phyloP scores from a whole-genome alignment of 257 asterid genomes.

The Solanum peruvianum region DNA sequence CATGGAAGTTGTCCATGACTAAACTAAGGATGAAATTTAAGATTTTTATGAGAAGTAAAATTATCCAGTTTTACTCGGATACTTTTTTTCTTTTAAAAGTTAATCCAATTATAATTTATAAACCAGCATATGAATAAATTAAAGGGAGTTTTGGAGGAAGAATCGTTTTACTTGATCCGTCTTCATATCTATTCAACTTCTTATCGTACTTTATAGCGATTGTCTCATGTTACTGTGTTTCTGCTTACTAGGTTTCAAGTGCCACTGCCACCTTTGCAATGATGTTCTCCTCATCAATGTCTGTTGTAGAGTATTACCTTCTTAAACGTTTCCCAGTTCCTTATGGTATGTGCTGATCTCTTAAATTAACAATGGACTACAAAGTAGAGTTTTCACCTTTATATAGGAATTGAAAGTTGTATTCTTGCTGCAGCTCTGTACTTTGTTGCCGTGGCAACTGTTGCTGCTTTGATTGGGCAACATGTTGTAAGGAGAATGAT shows the following conservation, averaged over 20 bases:
- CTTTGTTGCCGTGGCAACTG: slow-evolving; percentile 56
- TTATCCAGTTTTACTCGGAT: not conserved
- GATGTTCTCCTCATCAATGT: slow-evolving; percentile 99
- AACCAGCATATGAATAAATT: not conserved
- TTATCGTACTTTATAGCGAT: not conserved
- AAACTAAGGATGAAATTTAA: not conserved
- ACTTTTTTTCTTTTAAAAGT: not conserved
- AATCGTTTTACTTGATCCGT: not conserved
- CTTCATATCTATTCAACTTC: not conserved
- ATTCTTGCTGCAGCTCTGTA: slow-evolving; percentile 47
- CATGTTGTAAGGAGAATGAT: slow-evolving; percentile 68
- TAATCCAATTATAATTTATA: not conserved
- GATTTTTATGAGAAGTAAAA: not conserved
- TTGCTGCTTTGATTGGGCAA: slow-evolving; percentile 84
- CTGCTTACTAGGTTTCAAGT: slow-evolving; percentile 68
- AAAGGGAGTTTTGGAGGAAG: not conserved
- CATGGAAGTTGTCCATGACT: not conserved
- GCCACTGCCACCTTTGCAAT: slow-evolving; percentile 96
- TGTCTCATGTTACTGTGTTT: not conserved
- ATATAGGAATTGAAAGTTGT: not conserved
- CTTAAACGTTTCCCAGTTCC: slow-evolving; percentile 92
- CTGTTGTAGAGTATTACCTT: slow-evolving; percentile 90
- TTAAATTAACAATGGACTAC: not conserved
- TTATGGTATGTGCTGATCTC: slow-evolving; percentile 41
- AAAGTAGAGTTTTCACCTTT: not conserved